phyloP scores from a whole-genome alignment of 2,329 filamentous ascomycete genomes.

The Paracoccidioides lutzii region DNA sequence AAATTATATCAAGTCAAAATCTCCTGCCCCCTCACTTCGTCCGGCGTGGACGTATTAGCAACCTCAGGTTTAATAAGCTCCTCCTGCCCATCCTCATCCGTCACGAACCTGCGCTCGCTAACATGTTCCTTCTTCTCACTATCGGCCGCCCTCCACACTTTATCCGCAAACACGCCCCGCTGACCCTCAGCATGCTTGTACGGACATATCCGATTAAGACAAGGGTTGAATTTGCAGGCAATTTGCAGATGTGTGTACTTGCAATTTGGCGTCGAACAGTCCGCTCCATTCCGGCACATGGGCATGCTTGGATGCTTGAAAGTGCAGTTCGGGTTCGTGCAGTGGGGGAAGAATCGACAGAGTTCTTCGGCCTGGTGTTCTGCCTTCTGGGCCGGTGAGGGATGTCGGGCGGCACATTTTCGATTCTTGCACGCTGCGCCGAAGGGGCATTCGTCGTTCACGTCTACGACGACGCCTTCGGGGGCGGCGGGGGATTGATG shows the following conservation, averaged over 20 bases:
- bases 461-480: constrained; percentile 61
- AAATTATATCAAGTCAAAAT: constrained; percentile 7
- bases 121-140: constrained; percentile 44
- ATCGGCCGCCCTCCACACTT: constrained; percentile 69
- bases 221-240: constrained; percentile 82
- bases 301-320: constrained; percentile 84
- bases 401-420: constrained; percentile 85
- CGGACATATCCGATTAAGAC: constrained; percentile 72
- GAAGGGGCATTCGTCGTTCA: constrained; percentile 67
- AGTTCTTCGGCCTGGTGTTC: constrained; percentile 72
- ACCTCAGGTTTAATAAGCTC: constrained; percentile 55
- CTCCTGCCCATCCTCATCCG: constrained; percentile 49
- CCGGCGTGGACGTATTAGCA: background rate
- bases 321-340: constrained; percentile 72
- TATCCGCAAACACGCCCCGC: constrained; percentile 70
- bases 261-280: constrained; percentile 70
- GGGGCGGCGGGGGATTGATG: constrained; percentile 89
- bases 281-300: constrained; percentile 78
- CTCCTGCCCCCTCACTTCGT: constrained; percentile 1
- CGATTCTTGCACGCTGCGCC: constrained; percentile 89
- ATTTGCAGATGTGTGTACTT: constrained; percentile 80
- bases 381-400: constrained; percentile 69
- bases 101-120: constrained; percentile 76
- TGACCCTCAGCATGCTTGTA: constrained; percentile 91
- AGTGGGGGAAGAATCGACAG: constrained; percentile 86